phyloP scores from a whole-genome alignment of 1,139 yeast species.

The Yamadazyma atlantica region DNA sequence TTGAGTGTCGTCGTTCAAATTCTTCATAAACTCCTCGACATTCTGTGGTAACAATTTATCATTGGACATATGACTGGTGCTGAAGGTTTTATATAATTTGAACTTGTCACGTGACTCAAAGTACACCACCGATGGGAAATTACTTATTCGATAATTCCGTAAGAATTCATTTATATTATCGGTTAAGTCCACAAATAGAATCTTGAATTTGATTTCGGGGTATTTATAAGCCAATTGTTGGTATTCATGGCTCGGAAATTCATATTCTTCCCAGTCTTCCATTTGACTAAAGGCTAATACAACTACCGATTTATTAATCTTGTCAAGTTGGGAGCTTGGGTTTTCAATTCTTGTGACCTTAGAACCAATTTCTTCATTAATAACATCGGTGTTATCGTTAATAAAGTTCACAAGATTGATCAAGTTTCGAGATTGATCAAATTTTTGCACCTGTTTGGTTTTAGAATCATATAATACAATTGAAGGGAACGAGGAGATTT shows the following conservation, averaged over 20 bases:
- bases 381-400: constrained; percentile 15
- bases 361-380: constrained; percentile 14
- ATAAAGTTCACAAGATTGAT: constrained; percentile 26
- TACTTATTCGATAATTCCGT: constrained; percentile 26
- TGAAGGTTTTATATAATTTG: constrained; percentile 27
- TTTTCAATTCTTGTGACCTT: constrained; percentile 11
- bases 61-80: constrained; percentile 23
- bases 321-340: too few species aligned
- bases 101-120: constrained; percentile 19
- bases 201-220: constrained; percentile 20
- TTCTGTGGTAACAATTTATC: constrained; percentile 20
- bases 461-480: constrained; percentile 29
- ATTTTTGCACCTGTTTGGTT: constrained; percentile 27
- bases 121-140: constrained; percentile 35
- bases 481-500: constrained; percentile 31
- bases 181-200: constrained; percentile 26
- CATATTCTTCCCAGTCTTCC: constrained; percentile 31
- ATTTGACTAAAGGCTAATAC: constrained; percentile 26
- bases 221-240: constrained; percentile 26
- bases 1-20: constrained; percentile 12
- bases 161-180: constrained; percentile 19
- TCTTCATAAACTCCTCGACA: constrained; percentile 21
- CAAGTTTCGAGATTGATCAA: constrained; percentile 22
- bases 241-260: constrained; percentile 36
- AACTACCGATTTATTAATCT: too few species aligned